Evolutionary conservation across 2,329 filamentous ascomycete genomes (phyloP).

Genomic region (Cladosporium sp.): DNA sequence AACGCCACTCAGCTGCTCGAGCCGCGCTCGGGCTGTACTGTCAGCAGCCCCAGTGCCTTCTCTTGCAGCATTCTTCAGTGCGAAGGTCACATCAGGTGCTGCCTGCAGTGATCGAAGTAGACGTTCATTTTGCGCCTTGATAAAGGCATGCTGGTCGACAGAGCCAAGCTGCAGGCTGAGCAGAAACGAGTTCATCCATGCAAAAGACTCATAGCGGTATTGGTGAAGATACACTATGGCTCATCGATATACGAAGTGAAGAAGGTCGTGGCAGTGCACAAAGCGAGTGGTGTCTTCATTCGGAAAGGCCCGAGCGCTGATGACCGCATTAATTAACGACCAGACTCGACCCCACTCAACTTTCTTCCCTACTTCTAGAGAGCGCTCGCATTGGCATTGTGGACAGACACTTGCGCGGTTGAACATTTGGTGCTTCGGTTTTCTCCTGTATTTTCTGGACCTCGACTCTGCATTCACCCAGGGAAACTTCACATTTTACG

Average conservation of each 20-base stretch:
- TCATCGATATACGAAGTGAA: background rate
- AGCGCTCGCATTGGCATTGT: background rate
- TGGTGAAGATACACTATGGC: background rate
- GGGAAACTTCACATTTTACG: background rate
- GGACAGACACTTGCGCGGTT: background rate
- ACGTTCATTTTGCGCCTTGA: conserved; percentile 63
- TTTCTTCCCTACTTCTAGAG: background rate
- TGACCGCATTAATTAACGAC: conserved; percentile 3
- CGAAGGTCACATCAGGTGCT: conserved; percentile 45
- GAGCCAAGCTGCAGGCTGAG: conserved; percentile 74
- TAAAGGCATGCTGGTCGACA: conserved; percentile 63
- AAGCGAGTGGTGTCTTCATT: background rate
- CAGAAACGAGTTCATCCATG: conserved; percentile 69
- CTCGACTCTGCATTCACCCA: background rate
- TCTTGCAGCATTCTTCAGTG: background rate
- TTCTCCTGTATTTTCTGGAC: background rate
- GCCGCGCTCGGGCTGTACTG: conserved; percentile 26
- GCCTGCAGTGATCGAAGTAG: conserved; percentile 70
- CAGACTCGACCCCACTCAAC: background rate
- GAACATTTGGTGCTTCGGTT: no score
- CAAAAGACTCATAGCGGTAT: conserved; percentile 7
- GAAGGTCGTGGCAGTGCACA: background rate
- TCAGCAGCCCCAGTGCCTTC: background rate
- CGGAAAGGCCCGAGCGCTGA: conserved; percentile 2
- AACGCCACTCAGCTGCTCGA: conserved; percentile 18